Base-by-base conservation (phyloP, 352 stramenopile species). In the Lagenidium giganteum region DNA sequence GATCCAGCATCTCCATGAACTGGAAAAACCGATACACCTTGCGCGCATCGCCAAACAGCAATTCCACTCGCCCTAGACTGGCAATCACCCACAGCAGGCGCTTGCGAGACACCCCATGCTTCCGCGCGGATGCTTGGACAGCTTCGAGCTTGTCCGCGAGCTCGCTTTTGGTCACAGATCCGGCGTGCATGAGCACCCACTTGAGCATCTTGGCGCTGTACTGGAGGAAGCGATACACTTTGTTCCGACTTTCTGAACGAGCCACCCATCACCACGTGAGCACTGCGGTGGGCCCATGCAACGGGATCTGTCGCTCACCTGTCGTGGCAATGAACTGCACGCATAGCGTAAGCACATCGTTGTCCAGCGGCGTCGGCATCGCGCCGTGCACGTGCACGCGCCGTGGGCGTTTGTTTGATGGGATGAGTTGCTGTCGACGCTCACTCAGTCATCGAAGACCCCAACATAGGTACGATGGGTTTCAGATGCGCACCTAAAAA, bases 21-120 rank as follows among this genome's bases (percentile, higher is more conserved):
- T 82, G 67, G 37, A 86, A 64, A 8, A 86, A 54, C 12, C 72
- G 72, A 40, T 77, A 81, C 21, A 80, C 64, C 48, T 74, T 78
- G 16, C 72, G 69, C 18, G 67, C 66, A 25, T 82, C 68, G n/a
- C 57, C 60, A 21, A 82, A 76, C 6, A 83, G 42, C 22, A 55
- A 35, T 47, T 85, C 72, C 8, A 76, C 43, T n/a, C 70, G 48
- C 7, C 47, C 31, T 8, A 76, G 41, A 17, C 55, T 54, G 4
- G 38, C 47, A 12, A 70, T 38, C 8, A 64, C 21, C 26, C 51
- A 57, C 0, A 35, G 46, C 22, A 30, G 43, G 4, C 29, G 32
- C 26, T 48, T 17, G n/a, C n/a, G n/a, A n/a, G n/a, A 32, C 28
- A 32, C 14, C 14, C 9, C 28, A 32, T 29, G n/a, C 11, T 20